A percentile compares a stretch with the other conserved stretches of the same genome.
Conservation (phyloP, 2,329 filamentous ascomycete genomes). For the Verruconis gallopava region DNA sequence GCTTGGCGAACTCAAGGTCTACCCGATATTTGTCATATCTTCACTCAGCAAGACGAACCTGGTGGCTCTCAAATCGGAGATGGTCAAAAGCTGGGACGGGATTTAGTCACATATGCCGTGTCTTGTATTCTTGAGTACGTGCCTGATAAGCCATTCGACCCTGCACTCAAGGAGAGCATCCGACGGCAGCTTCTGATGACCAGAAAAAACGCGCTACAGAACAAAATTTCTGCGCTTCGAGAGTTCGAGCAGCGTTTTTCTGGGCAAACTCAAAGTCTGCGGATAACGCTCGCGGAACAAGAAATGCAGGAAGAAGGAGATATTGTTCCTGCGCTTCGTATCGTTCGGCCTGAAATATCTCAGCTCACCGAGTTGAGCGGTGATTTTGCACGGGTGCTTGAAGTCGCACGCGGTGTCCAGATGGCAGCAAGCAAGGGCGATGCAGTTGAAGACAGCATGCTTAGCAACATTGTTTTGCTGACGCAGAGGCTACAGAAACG, state of each 20-base stretch:
- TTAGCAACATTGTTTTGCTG: constrained; percentile 53
- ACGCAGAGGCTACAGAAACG: constrained; percentile 54
- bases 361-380: constrained; percentile 62
- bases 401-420: constrained; percentile 20
- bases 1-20: background rate
- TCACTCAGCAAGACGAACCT: too few species aligned
- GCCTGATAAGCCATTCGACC: constrained; percentile 77
- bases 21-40: too few species aligned
- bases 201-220: constrained; percentile 41
- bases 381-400: constrained; percentile 65
- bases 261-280: constrained; percentile 36
- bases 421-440: constrained; percentile 15
- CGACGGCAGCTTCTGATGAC: constrained; percentile 48
- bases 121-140: constrained; percentile 69
- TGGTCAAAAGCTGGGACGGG: background rate
- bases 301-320: constrained; percentile 48
- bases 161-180: constrained; percentile 48
- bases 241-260: constrained; percentile 55
- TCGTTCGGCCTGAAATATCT: constrained; percentile 59
- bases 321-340: constrained; percentile 50
- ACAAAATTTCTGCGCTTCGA: constrained; percentile 47
- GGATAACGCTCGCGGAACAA: background rate
- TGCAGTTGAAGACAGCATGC: constrained; percentile 19
- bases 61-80: too few species aligned
- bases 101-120: constrained; percentile 52